Conservation (phyloP, 495 filamentous ascomycete genomes). For the Penicillium tannophilum region DNA sequence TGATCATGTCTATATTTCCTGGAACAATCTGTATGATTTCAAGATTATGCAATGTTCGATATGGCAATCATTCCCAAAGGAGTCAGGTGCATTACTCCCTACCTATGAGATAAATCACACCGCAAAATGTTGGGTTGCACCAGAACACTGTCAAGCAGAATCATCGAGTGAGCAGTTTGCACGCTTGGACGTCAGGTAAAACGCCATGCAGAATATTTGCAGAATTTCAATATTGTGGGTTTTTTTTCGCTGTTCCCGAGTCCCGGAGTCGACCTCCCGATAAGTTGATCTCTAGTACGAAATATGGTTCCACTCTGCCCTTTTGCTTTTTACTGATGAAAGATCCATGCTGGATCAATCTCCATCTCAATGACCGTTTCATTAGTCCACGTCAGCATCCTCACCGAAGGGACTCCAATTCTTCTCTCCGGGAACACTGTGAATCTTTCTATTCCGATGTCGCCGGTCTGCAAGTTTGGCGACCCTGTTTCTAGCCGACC, state of each 20-base stretch:
- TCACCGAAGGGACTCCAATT: neutral
- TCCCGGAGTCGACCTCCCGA: neutral
- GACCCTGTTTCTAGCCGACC: constrained; percentile 7
- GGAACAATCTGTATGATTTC: no score
- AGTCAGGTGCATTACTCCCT: no score
- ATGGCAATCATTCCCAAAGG: no score
- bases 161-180: no score
- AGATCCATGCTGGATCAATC: neutral
- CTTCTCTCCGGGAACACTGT: neutral
- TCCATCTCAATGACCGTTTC: neutral
- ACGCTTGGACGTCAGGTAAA: no score
- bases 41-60: no score
- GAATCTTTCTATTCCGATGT: neutral
- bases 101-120: no score
- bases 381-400: constrained; percentile 1
- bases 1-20: neutral
- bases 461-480: neutral
- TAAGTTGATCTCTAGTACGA: neutral
- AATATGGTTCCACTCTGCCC: neutral
- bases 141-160: no score
- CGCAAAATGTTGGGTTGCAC: no score
- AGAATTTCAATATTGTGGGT: constrained; percentile 1
- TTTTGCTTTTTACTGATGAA: neutral
- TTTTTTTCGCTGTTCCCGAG: neutral
- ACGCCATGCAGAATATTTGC: neutral